These are phyloP conservation scores for Trichoderma gracile DNA, from an alignment of 2,329 filamentous ascomycete genomes.

Conservation along the genomic window DNA sequence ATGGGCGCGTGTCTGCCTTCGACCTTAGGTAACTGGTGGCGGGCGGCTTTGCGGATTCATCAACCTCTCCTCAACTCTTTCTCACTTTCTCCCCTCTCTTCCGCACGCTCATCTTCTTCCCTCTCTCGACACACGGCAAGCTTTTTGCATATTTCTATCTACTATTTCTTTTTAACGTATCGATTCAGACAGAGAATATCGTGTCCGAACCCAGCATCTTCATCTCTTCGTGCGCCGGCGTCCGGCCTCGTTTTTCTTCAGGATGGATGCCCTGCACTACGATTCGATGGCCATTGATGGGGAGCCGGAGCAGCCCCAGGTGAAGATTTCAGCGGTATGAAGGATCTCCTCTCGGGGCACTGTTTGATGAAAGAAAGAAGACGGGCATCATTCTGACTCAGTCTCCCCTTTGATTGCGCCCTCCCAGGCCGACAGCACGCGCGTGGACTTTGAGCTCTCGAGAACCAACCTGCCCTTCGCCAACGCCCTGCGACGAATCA, in stretches of 20 bases:
- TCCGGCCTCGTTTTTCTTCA: slow-evolving; percentile 26
- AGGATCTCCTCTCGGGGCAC: neutral
- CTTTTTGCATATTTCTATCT: neutral
- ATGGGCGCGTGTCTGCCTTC: slow-evolving; percentile 13
- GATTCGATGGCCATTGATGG: slow-evolving; percentile 61
- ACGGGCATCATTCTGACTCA: neutral
- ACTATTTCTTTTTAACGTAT: slow-evolving; percentile 1
- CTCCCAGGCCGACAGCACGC: slow-evolving; percentile 71
- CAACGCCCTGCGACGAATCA: slow-evolving; percentile 86
- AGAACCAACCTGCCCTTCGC: slow-evolving; percentile 89
- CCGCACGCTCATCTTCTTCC: no score
- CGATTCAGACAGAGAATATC: neutral
- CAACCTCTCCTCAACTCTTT: slow-evolving; percentile 2
- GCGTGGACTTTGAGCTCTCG: slow-evolving; percentile 88
- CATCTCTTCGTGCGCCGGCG: slow-evolving; percentile 11
- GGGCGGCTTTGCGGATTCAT: no score
- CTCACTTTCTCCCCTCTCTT: slow-evolving; percentile 11
- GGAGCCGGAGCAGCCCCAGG: slow-evolving; percentile 57
- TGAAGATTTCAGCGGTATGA: slow-evolving; percentile 62
- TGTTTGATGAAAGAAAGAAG: no score
- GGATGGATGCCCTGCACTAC: slow-evolving; percentile 57
- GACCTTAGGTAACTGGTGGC: slow-evolving; percentile 7
- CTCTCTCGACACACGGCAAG: neutral
- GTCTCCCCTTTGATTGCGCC: neutral
- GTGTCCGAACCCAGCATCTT: neutral